phyloP scores from a whole-genome alignment of 345 rosid species.

The Eucalyptus guilfoylei region DNA sequence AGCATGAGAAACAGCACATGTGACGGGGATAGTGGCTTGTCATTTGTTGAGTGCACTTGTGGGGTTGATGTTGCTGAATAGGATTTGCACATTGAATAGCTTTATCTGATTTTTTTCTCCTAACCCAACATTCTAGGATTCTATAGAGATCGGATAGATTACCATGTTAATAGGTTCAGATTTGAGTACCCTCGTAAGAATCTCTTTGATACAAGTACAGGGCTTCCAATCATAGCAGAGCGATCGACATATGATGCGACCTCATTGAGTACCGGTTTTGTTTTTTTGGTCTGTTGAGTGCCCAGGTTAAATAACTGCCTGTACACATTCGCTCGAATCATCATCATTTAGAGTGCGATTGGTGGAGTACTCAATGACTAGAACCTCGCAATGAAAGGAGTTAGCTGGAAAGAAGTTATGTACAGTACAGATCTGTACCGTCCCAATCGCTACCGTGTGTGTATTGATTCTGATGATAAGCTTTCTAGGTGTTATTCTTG shows the following conservation, averaged over 20 bases:
- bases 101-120: neutral
- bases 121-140: neutral
- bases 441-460: too few relatives aligned
- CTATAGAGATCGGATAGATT: neutral
- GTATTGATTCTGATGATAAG: too few relatives aligned
- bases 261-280: too few relatives aligned
- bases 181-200: neutral
- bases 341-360: neutral
- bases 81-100: neutral
- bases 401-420: accelerated
- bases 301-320: neutral
- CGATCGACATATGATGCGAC: neutral
- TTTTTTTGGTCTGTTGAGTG: neutral
- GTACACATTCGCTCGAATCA: neutral
- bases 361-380: neutral
- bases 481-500: too few relatives aligned
- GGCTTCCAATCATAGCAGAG: neutral
- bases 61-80: neutral
- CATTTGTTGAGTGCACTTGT: neutral
- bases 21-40: neutral
- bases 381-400: neutral
- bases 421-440: too few relatives aligned
- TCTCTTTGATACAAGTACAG: neutral
- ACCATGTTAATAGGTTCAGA: neutral
- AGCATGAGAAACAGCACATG: neutral